A percentile compares a stretch with the other conserved stretches of the same genome.
phyloP scores from a whole-genome alignment of 2,329 filamentous ascomycete species.

The Colletotrichum aenigma region DNA sequence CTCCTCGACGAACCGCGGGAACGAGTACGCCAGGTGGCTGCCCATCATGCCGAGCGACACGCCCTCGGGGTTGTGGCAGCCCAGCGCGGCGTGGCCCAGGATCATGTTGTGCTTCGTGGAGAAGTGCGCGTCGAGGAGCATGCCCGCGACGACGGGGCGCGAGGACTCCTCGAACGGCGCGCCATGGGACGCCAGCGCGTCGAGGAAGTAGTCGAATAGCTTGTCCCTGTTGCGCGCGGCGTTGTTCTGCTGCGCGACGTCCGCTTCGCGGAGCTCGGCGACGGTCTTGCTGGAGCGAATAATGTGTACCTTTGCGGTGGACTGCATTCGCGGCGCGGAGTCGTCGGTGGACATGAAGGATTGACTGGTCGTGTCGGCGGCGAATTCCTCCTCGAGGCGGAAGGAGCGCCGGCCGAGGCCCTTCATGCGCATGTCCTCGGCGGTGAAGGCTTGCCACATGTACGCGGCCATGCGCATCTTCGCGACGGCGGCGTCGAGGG shows the following conservation, averaged over 20 bases:
- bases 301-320: conserved; percentile 69
- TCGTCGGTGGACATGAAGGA: conserved; percentile 15
- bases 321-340: conserved; percentile 1
- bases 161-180: conserved; percentile 30
- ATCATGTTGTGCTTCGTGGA: conserved; percentile 63
- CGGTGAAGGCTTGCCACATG: conserved; percentile 78
- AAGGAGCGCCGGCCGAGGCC: conserved; percentile 73
- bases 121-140: conserved; percentile 74
- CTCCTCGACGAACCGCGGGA: conserved; percentile 73
- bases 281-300: conserved; percentile 70
- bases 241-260: conserved; percentile 68
- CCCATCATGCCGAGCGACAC: conserved; percentile 74
- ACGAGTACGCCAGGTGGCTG: conserved; percentile 72
- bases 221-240: conserved; percentile 60
- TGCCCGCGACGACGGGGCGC: conserved; percentile 70
- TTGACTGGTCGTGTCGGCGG: conserved; percentile 65
- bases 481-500: conserved; percentile 66
- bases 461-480: conserved; percentile 78
- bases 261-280: conserved; percentile 66
- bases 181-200: conserved; percentile 51
- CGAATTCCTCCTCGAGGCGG: conserved; percentile 77
- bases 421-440: conserved; percentile 74
- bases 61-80: conserved; percentile 53
- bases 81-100: conserved; percentile 69
- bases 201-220: conserved; percentile 42